phyloP scores from a whole-genome alignment of 2,329 filamentous ascomycete genomes.

The Exophiala oligosperma region DNA sequence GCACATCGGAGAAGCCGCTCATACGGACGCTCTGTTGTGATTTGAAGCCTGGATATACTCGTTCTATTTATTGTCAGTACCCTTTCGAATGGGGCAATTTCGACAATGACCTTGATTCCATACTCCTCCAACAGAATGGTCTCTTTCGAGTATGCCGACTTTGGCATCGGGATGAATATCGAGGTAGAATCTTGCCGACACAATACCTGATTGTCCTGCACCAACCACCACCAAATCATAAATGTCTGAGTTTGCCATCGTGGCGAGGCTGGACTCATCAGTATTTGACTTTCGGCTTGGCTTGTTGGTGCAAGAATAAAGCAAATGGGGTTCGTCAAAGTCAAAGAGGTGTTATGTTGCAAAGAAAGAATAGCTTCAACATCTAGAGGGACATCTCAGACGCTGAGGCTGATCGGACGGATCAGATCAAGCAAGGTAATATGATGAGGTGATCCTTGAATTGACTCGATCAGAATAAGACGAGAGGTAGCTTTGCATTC shows the following conservation, averaged over 20 bases:
- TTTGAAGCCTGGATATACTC: constrained; percentile 63
- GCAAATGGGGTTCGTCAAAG: no score
- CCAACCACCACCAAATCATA: background rate
- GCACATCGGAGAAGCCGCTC: constrained; percentile 72
- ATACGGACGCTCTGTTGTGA: constrained; percentile 72
- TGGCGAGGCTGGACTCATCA: background rate
- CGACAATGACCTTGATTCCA: background rate
- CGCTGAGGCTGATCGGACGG: no score
- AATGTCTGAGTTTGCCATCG: background rate
- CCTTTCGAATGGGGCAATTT: no score
- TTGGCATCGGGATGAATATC: background rate
- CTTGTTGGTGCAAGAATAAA: no score
- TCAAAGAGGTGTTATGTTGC: no score
- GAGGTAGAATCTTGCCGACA: constrained; percentile 2
- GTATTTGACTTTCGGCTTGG: no score
- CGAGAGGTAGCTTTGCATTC: no score
- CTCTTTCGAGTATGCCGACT: background rate
- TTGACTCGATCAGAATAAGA: no score
- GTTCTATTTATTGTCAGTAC: constrained; percentile 2
- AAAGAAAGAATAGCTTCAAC: no score
- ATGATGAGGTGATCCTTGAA: no score
- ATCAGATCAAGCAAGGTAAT: no score
- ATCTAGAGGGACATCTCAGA: no score
- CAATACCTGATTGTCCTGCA: background rate
- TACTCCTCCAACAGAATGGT: background rate